phyloP scores from a whole-genome alignment of 2,329 filamentous ascomycete species.

The Trichoderma sp. region DNA sequence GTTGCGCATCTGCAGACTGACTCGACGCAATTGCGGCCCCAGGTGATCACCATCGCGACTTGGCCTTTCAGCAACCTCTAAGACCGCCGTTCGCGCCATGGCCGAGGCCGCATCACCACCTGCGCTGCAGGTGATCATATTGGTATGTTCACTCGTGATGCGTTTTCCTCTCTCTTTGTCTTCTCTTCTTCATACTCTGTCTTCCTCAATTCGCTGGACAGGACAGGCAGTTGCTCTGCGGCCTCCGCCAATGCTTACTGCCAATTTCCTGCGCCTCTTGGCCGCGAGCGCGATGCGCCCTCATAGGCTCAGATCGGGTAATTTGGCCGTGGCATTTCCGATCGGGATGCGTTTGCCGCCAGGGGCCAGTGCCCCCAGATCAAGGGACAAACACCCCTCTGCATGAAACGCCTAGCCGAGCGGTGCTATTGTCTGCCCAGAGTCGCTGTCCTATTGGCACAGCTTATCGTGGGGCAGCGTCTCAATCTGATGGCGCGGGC shows the following conservation, averaged over 20 bases:
- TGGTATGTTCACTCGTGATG: slow-evolving; percentile 57
- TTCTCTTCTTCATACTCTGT: not conserved
- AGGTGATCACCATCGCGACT: slow-evolving; percentile 8
- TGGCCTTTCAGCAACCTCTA: not conserved
- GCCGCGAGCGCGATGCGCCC: slow-evolving; percentile 7
- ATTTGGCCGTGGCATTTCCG: slow-evolving; percentile 24
- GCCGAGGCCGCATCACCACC: slow-evolving; percentile 40
- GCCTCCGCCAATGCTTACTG: not conserved
- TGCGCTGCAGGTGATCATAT: slow-evolving; percentile 71
- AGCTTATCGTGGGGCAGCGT: slow-evolving; percentile 18
- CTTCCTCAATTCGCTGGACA: not conserved
- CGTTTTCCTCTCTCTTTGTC: not conserved
- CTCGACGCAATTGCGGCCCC: not conserved
- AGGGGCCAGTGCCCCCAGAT: slow-evolving; percentile 21
- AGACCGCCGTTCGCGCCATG: slow-evolving; percentile 20
- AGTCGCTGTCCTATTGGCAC: slow-evolving; percentile 14
- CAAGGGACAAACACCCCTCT: slow-evolving; percentile 21
- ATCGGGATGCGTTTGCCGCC: slow-evolving; percentile 24
- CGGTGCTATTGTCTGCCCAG: slow-evolving; percentile 6
- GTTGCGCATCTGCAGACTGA: slow-evolving; percentile 16
- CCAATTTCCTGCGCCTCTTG: slow-evolving; percentile 3
- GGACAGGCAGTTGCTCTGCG: not conserved
- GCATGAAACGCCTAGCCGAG: slow-evolving; percentile 23
- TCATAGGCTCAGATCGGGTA: slow-evolving; percentile 22
- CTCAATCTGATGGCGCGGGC: slow-evolving; percentile 1